Base-by-base conservation (phyloP, 495 filamentous ascomycete species). In the Hypoxylon intermedium region DNA sequence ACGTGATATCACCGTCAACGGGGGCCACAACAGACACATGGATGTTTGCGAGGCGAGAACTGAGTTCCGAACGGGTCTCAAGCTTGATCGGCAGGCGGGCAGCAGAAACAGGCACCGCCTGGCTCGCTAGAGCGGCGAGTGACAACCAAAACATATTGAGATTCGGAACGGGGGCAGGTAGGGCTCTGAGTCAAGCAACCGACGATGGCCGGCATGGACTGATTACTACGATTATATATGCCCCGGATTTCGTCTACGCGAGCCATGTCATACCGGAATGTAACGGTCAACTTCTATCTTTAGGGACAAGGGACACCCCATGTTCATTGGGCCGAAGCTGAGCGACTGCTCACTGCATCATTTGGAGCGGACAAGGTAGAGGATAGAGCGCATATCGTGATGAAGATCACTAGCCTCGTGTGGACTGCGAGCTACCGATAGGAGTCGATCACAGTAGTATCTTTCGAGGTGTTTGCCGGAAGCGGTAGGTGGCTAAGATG, bases 21-120 rank as follows among this genome's bases (percentile, higher is more conserved):
- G 67, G 49, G 5, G 49, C 46, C n/a, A 63, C 53, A 21, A 71
- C 65, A 16, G 59, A 61, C 21, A 80, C 54, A 42, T 82, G 75
- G 42, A 82, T 67, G 46, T 82, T 81, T 6, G 75, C 69, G 5
- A 79, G 63, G 13, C 74, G 68, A 0, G 79, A 81, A 42, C 71
- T 71, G n/a, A 79, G 58, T 12, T 67, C 53, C 0, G 69, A 59
- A 11, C 69, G 65, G 4, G 72, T 75, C 38, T 75, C 71, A 15
- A 78, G 70, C 34, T 69, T 69, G 18, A 78, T 64, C 0, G 75
- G 74, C 13, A 75, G 38, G 2, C 12, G 16, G 18, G 55, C 54
- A 45, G 55, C 11, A 18, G 55, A 59, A 15, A 36, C 45, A 41
- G 49, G 12, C 9, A 37, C 18, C 15, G 23, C 48, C 44, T 64